phyloP scores from a whole-genome alignment of 306 rosid species.

The Corylus heterophylla region DNA sequence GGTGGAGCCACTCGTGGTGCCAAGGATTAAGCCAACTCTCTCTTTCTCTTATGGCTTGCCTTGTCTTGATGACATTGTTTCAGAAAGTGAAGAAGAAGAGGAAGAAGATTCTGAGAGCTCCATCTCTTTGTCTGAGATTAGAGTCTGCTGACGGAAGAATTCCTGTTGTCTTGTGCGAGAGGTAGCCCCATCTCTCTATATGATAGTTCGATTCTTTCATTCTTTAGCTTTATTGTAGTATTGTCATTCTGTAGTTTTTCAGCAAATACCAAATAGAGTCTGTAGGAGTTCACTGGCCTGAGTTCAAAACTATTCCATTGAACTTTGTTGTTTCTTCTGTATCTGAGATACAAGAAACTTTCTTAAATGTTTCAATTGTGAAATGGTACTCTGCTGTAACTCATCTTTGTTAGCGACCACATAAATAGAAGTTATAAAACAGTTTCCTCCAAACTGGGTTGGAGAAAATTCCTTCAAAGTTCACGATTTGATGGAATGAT shows the following conservation, averaged over 20 bases:
- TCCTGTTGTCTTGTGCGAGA: not conserved
- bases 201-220: constrained; percentile 34
- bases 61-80: constrained; percentile 61
- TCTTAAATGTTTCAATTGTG: constrained; percentile 20
- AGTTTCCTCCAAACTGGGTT: too few species aligned
- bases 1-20: constrained; percentile 36
- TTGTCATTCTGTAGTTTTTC: constrained; percentile 4
- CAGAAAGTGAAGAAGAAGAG: constrained; percentile 41
- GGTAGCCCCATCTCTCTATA: too few species aligned
- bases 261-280: constrained; percentile 30
- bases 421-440: too few species aligned
- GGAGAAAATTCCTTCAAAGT: too few species aligned
- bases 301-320: constrained; percentile 63
- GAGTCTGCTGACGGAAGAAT: constrained; percentile 20
- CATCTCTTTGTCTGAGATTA: constrained; percentile 38
- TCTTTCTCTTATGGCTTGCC: constrained; percentile 49
- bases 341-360: constrained; percentile 18
- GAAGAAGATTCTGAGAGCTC: constrained; percentile 16
- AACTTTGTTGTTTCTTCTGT: constrained; percentile 41
- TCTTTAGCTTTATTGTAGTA: constrained; percentile 16
- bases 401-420: not conserved
- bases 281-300: constrained; percentile 32
- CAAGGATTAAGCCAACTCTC: constrained; percentile 47
- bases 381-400: not conserved
- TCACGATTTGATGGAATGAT: not conserved